Evolutionary conservation across 345 rosid genomes (phyloP), one percentile per base, ranked within the genome.

Genomic region (Lepidium sativum): DNA sequence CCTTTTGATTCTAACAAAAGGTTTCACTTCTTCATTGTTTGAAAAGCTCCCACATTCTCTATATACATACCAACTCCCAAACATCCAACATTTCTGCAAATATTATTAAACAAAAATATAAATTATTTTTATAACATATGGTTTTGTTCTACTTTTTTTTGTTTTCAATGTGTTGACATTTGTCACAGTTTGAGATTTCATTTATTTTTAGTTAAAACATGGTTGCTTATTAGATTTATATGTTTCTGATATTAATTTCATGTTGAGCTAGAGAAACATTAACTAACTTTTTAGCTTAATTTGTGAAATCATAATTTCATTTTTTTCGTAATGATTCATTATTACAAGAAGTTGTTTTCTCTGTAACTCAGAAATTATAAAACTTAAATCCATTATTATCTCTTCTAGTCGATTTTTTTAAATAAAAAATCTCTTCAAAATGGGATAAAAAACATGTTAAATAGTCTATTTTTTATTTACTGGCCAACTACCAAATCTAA

Each of bases 41-140:
- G 72, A n/a, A 20, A 25, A 49, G 13, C 15, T 61, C 44, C 51
- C 76, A 50, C 76, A 18, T 72, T 72, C 67, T 74, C 74, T 55
- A 40, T 74, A 68, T 55, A 67, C 74, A 68, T 33, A 14, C 78
- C 78, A 74, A 62, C 70, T 48, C 40, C 74, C 73, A 38, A 62
- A 74, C 1, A 61, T 47, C 78, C 73, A 74, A 49, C 35, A 3
- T 67, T 74, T 74, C 78, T 74, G 78, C 54, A 62, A 27, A 34
- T 5, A 9, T 20, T 13, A 6, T 44, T 29, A 23, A 57, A 41
- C 11, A 58, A 42, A 3, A 35, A 47, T 31, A 10, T 35, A 8
- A 14, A 63, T 45, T 37, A 35, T 63, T 47, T n/a, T n/a, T n/a
- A n/a, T n/a, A n/a, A n/a, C n/a, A n/a, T n/a, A n/a, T n/a, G n/a